A percentile compares a stretch with the other conserved stretches of the same genome.
Conservation (phyloP, 176 grass and related monocot species). For the Bonia amplexicaulis region DNA sequence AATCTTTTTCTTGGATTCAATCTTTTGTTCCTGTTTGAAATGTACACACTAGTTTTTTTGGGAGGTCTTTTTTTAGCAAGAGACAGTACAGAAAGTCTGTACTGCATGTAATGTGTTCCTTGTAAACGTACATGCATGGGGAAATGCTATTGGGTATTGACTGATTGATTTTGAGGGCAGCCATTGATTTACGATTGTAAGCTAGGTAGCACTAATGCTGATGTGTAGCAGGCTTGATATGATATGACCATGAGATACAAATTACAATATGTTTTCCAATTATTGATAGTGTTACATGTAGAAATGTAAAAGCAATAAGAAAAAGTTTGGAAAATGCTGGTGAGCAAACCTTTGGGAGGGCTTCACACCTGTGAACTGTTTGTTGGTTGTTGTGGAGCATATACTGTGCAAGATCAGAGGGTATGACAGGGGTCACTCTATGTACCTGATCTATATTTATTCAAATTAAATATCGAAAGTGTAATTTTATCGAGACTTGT, state of each 20-base stretch:
- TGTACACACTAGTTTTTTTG: not conserved
- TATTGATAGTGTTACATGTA: no score
- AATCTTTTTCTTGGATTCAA: slow-evolving; percentile 3
- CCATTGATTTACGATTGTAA: not conserved
- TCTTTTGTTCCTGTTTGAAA: not conserved
- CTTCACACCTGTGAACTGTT: no score
- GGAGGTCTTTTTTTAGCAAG: not conserved
- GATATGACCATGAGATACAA: not conserved
- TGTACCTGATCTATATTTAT: no score
- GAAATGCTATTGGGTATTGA: not conserved
- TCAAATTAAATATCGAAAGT: not conserved
- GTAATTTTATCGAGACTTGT: no score
- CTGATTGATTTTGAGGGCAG: not conserved
- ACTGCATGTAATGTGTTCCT: not conserved
- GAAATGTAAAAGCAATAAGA: no score
- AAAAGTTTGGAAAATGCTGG: no score
- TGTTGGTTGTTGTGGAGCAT: no score
- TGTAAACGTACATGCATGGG: no score
- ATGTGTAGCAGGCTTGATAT: not conserved
- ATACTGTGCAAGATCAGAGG: not conserved
- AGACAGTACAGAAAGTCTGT: not conserved
- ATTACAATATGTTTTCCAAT: not conserved
- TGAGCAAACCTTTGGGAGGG: no score
- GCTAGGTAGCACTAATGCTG: not conserved
- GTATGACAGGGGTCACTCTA: not conserved